Percentiles rank a stretch among this genome's conserved stretches.
Evolutionary conservation across 2,329 filamentous ascomycete genomes (phyloP).

Genomic region (Tolypocladium cylindrosporum): DNA sequence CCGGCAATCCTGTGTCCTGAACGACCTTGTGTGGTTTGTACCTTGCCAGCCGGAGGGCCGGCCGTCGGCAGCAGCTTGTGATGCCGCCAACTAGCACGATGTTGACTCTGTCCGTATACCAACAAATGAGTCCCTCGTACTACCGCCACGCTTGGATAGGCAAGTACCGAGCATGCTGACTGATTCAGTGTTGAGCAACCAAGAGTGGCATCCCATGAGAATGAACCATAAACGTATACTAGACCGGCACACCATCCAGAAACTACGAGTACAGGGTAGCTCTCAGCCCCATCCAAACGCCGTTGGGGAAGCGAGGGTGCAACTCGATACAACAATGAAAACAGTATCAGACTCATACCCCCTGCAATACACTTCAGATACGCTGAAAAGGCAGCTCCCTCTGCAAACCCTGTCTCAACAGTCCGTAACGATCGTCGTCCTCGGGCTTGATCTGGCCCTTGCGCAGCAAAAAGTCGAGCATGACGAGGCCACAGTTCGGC

Average conservation of each 20-base stretch:
- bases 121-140: neutral
- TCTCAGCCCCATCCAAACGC: neutral
- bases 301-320: neutral
- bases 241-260: neutral
- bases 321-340: neutral
- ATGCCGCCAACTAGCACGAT: neutral
- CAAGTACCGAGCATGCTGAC: neutral
- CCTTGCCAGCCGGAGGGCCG: neutral
- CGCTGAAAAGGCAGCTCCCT: slow-evolving; percentile 15
- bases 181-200: neutral
- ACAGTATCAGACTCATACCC: neutral
- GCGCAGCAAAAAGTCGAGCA: slow-evolving; percentile 25
- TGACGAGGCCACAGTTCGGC: slow-evolving; percentile 29
- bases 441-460: slow-evolving; percentile 14
- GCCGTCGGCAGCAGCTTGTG: neutral
- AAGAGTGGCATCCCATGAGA: neutral
- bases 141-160: neutral
- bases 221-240: neutral
- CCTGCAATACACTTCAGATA: neutral
- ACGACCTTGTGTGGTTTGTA: no score
- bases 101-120: neutral
- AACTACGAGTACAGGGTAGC: neutral
- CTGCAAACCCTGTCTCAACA: slow-evolving; percentile 12
- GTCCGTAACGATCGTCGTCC: slow-evolving; percentile 12
- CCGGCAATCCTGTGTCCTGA: neutral